Evolutionary conservation across 2,329 filamentous ascomycete genomes (phyloP).

Genomic region (Neophaeococcomyces aloes): DNA sequence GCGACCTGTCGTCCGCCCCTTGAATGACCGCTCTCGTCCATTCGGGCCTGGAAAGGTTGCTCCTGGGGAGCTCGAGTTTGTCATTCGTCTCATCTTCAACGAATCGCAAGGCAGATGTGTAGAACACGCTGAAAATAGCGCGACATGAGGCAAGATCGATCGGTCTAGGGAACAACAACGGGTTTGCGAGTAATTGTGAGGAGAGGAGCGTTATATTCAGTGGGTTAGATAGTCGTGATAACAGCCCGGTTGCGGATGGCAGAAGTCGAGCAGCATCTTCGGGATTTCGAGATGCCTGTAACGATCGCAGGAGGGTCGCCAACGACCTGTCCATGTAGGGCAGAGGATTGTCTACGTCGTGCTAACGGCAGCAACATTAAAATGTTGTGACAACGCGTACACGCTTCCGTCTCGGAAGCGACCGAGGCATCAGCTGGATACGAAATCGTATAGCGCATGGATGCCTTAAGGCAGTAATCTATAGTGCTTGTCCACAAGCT

Average conservation of each 20-base stretch:
- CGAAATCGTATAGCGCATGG: too few relatives aligned
- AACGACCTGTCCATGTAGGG: conserved; percentile 46
- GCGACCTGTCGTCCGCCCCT: conserved; percentile 52
- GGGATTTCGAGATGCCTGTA: conserved; percentile 48
- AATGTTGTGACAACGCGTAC: too few relatives aligned
- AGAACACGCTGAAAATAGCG: conserved; percentile 51
- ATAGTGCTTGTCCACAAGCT: too few relatives aligned
- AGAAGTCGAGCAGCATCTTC: conserved; percentile 50
- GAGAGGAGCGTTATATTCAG: conserved; percentile 51
- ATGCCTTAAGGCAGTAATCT: too few relatives aligned
- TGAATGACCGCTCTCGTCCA: conserved; percentile 50
- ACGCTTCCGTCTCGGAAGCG: too few relatives aligned
- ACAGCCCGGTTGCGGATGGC: conserved; percentile 38
- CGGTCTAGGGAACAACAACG: conserved; percentile 49
- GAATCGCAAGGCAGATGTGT: conserved; percentile 47
- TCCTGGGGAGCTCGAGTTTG: conserved; percentile 32
- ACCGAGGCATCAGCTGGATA: too few relatives aligned
- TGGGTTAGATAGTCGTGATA: conserved; percentile 47
- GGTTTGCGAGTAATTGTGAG: conserved; percentile 48
- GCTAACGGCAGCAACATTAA: too few relatives aligned
- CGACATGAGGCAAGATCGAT: conserved; percentile 46
- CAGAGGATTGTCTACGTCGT: not conserved
- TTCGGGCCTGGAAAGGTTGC: conserved; percentile 43
- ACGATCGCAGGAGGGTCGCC: conserved; percentile 48
- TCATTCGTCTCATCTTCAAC: conserved; percentile 37